Evolutionary conservation across 2,329 filamentous ascomycete species (phyloP).

Genomic region (Apiospora marii): DNA sequence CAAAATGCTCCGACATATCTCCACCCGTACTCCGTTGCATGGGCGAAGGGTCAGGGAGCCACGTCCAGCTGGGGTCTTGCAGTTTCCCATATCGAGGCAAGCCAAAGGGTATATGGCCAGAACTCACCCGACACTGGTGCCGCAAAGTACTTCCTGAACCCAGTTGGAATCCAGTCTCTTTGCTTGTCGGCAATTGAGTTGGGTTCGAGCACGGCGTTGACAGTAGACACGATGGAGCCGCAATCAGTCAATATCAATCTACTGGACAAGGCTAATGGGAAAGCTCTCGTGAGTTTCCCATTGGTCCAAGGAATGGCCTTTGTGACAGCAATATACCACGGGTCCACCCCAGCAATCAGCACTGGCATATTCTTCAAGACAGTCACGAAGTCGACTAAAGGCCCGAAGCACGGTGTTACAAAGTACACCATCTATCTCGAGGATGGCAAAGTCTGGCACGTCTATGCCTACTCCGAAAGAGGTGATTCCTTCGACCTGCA

Average conservation of each 20-base stretch:
- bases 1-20: slow-evolving; percentile 76
- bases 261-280: slow-evolving; percentile 56
- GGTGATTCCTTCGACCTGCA: slow-evolving; percentile 71
- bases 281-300: slow-evolving; percentile 76
- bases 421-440: slow-evolving; percentile 81
- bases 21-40: slow-evolving; percentile 76
- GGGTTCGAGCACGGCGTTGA: slow-evolving; percentile 63
- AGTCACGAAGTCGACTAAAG: slow-evolving; percentile 64
- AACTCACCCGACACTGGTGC: slow-evolving; percentile 63
- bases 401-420: slow-evolving; percentile 68
- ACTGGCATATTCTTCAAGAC: slow-evolving; percentile 77
- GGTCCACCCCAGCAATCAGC: slow-evolving; percentile 75
- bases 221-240: slow-evolving; percentile 60
- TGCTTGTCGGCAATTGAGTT: slow-evolving; percentile 83
- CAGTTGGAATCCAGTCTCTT: slow-evolving; percentile 82
- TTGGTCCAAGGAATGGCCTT: slow-evolving; percentile 91
- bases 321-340: slow-evolving; percentile 78
- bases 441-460: slow-evolving; percentile 77
- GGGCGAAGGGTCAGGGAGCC: slow-evolving; percentile 69
- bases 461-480: slow-evolving; percentile 74
- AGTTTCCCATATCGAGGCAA: slow-evolving; percentile 75
- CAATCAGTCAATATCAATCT: slow-evolving; percentile 75
- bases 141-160: slow-evolving; percentile 78
- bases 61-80: slow-evolving; percentile 78
- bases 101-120: slow-evolving; percentile 72